Base-by-base conservation (phyloP, 352 stramenopile genomes). In the Globisporangium echinulatum region DNA sequence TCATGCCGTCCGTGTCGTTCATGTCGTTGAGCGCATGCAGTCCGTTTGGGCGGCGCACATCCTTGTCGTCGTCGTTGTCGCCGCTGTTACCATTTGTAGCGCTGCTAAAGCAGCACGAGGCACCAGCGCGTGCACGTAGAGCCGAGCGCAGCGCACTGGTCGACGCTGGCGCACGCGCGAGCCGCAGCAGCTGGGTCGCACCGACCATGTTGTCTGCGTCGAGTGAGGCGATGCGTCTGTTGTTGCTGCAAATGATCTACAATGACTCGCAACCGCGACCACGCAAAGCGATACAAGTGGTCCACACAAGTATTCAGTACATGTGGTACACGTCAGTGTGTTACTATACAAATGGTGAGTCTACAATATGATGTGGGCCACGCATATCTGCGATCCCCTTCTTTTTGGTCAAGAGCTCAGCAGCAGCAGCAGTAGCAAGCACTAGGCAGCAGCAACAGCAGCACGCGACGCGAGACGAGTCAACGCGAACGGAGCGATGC, bases 1-100 rank as follows among this genome's bases (percentile, higher is more conserved):
- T 88, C 61, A 82, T 38, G 10, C 76, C 68, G 13, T 63, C 64
- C 48, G 13, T 15, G 46, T 33, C 42, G 49, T 63, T 63, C 14
- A 52, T 43, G 36, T 11, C 36, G 42, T 14, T 14, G 25, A 25
- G 25, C 25, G 25, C 25, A n/a, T 53, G 36, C 15, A 50, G 46
- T 36, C 46, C 46, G 17, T 50, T 50, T 13, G 46, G 46, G 17
- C 17, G 17, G 36, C 42, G 46, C 36, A 70, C 55, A 8, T 72
- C 56, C 8, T 14, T 2, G 36, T 40, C 6, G 49, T 44, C 33
- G 33, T 15, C 33, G 6, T 7, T 54, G 49, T 11, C 11, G 10
- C 17, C 9, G 49, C 49, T 11, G 10, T 5, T 10, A 5, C 19
- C 4, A 13, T 4, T 25, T 25, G 1, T 25, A 25, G 25, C 25